A percentile compares a stretch with the other conserved stretches of the same genome.
Conservation (phyloP, 2,329 filamentous ascomycete genomes). For the Alternaria dauci region DNA sequence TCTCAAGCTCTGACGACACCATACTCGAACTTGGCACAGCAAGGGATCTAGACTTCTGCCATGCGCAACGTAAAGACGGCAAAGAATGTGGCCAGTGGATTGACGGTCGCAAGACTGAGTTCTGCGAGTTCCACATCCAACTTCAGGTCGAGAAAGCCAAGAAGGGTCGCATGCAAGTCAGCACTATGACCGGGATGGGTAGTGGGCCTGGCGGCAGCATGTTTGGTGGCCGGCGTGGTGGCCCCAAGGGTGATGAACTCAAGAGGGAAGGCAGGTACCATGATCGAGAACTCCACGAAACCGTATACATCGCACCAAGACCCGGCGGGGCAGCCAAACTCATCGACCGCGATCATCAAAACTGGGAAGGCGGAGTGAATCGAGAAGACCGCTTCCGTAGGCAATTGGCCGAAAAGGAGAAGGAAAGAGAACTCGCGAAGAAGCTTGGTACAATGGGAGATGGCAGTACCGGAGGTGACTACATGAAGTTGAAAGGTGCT, state of each 20-base stretch:
- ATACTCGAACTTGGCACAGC: conserved; percentile 88
- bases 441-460: conserved; percentile 70
- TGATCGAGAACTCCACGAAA: conserved; percentile 66
- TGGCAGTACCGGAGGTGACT: conserved; percentile 71
- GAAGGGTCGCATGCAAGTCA: conserved; percentile 78
- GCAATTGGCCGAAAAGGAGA: conserved; percentile 71
- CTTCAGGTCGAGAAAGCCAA: conserved; percentile 76
- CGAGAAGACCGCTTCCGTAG: conserved; percentile 72
- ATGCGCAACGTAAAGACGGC: conserved; percentile 84
- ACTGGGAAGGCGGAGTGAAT: conserved; percentile 60
- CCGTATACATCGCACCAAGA: conserved; percentile 54
- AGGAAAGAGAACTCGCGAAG: conserved; percentile 75
- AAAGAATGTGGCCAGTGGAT: conserved; percentile 83
- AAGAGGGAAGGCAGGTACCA: conserved; percentile 55
- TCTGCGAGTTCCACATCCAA: conserved; percentile 93
- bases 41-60: conserved; percentile 88
- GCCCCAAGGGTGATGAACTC: conserved; percentile 38
- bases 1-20: conserved; percentile 86
- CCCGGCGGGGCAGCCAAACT: conserved; percentile 65
- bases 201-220: conserved; percentile 42
- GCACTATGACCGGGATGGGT: conserved; percentile 67
- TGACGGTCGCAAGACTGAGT: conserved; percentile 85
- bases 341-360: conserved; percentile 67
- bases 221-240: conserved; percentile 39
- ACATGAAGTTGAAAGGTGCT: conserved; percentile 62